These are phyloP conservation scores for Flammula alnicola DNA, from an alignment of 1,284 basidiomycete genomes.

Conservation along the genomic window DNA sequence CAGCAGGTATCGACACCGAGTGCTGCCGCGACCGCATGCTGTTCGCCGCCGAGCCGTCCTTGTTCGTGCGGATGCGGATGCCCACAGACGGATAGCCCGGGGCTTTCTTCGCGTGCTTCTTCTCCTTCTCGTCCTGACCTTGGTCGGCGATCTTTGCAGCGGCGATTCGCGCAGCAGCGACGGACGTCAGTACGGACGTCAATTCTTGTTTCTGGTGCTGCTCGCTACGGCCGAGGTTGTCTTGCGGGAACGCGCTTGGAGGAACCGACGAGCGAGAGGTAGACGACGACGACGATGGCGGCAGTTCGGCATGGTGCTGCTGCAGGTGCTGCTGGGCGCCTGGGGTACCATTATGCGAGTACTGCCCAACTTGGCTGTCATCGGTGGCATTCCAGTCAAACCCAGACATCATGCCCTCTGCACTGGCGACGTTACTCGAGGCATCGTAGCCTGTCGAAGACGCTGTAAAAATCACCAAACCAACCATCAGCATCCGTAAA, in stretches of 20 bases:
- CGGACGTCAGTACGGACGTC: constrained; percentile 5
- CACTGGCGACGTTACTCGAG: too few relatives aligned
- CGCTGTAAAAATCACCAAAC: background rate
- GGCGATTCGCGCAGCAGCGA: background rate
- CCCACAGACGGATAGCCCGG: constrained; percentile 43
- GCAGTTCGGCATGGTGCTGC: background rate
- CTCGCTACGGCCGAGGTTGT: constrained; percentile 11
- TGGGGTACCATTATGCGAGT: constrained; percentile 6
- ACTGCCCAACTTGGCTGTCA: constrained; percentile 2
- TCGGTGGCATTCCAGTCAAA: background rate
- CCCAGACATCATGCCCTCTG: too few relatives aligned
- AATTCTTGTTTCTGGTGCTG: constrained; percentile 10
- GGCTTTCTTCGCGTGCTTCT: constrained; percentile 42
- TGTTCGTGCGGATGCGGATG: constrained; percentile 45
- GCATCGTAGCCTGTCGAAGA: background rate
- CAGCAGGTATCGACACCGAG: constrained; percentile 10
- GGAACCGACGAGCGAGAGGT: constrained; percentile 4
- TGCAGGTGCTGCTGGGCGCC: constrained; percentile 11
- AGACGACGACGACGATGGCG: background rate
- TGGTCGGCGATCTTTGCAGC: constrained; percentile 11
- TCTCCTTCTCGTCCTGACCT: constrained; percentile 30
- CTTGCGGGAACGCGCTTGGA: constrained; percentile 7
- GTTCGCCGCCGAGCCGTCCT: constrained; percentile 28
- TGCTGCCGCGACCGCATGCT: constrained; percentile 17
- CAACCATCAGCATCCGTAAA: too few relatives aligned